These are phyloP conservation scores for Herpotrichia juniperi DNA, from an alignment of 2,329 filamentous ascomycete genomes.

Conservation along the genomic window DNA sequence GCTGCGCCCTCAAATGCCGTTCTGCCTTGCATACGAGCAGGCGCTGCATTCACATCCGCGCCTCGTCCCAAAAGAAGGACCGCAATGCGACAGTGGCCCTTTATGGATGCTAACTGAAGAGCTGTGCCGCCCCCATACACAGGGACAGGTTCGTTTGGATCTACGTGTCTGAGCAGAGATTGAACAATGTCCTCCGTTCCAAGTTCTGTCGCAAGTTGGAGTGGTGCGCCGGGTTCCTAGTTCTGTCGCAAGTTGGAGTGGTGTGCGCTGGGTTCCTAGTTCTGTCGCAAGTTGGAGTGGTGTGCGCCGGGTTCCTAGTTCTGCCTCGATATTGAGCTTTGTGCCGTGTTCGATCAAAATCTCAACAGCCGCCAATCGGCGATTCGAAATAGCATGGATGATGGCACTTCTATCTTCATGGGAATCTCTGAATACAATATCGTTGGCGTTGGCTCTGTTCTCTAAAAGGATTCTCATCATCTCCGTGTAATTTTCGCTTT, in stretches of 20 bases:
- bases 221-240: too few species aligned
- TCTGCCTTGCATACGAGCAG: neutral
- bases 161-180: conserved; percentile 6
- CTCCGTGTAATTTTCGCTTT: neutral
- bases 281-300: too few species aligned
- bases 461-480: neutral
- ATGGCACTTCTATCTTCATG: neutral
- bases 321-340: neutral
- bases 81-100: conserved; percentile 1
- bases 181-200: conserved; percentile 7
- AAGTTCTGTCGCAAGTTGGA: conserved; percentile 10
- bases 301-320: neutral
- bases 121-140: neutral
- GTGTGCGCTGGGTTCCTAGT: too few species aligned
- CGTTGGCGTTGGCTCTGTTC: neutral
- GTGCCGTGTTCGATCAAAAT: neutral
- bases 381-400: neutral
- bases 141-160: conserved; percentile 3
- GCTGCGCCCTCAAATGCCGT: conserved; percentile 8
- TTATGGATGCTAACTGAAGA: conserved; percentile 3
- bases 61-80: neutral
- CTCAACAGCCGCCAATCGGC: neutral
- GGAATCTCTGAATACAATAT: neutral
- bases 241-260: too few species aligned
- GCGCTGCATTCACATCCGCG: conserved; percentile 1